Base-by-base conservation (phyloP, 306 rosid genomes). In the Alnus glutinosa region DNA sequence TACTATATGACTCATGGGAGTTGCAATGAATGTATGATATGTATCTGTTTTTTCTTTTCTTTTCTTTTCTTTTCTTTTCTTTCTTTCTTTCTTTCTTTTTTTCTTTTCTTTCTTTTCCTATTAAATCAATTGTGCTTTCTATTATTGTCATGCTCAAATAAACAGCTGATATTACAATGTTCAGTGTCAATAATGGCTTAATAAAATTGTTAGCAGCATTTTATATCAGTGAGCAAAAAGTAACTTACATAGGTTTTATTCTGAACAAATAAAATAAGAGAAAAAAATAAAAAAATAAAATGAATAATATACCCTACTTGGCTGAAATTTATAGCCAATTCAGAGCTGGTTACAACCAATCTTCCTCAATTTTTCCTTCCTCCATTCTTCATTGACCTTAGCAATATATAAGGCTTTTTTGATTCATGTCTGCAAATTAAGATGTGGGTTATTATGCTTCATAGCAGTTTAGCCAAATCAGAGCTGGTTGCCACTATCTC, bases 401-500 rank as follows among this genome's bases (percentile, higher is more conserved):
- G 28, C 28, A 23, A 23, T 23, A 23, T 23, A 23, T 23, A 23
- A 23, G 28, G 28, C 28, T 23, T 23, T 23, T 23, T 23, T 23
- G 28, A 23, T 46, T 46, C 49, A 4, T 9, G 4, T 46, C 9
- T 1, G 8, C 49, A 46, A 46, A 6, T 46, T 46, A 46, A 7
- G 52, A 49, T 49, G 37, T 14, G 30, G 44, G 19, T 15, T 8
- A 71, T 49, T 23, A 30, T 46, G 2, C 75, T 71, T 71, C 37
- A 34, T 49, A 49, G 9, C 75, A 64, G 19, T 36, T 36, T 15
- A 64, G 70, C 28, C 47, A 37, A 34, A 28, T 9, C 68, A 63
- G 28, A 51, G 39, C 7, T 59, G 59, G 10, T 18, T 50, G 73
- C 28, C 49, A n/a, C 13, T 19, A 11, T 16, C 58, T 77, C 90